Evolutionary conservation across 345 rosid species (phyloP), one percentile per base, ranked within the genome.

Genomic region (Melastoma malabathricum): DNA sequence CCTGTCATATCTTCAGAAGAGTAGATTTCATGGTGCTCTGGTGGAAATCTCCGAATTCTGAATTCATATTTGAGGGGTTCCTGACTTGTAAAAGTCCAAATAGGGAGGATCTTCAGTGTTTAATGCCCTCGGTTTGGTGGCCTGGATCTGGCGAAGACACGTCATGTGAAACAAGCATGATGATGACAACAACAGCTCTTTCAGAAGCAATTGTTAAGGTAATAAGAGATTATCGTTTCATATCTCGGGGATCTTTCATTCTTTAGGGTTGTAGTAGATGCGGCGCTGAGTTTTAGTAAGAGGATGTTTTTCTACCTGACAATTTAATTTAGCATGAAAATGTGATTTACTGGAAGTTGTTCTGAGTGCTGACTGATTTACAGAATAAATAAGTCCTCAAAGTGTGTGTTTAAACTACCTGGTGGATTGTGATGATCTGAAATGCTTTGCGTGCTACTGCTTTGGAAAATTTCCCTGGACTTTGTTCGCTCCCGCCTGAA

Each of bases 81-180:
- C 73, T 92, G 58, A 80, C 95, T 9, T 77, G 68, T 46, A 79
- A 81, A 72, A 79, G 63, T 62, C 81, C 87, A 57, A 92, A 76
- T 64, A 82, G 72, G 62, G 89, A 78, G 72, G 98, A 92, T 60
- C 83, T 92, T 51, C 95, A 84, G 62, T 69, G 72, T 59, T 62
- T 92, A 64, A 72, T 92, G 75, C 95, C 95, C 59, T 81, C 83
- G 71, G 93, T 87, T 68, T 92, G 96, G 96, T 92, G 98, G 98
- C 88, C 96, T 74, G 87, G 98, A 51, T 84, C 96, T 54, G 75
- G 67, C 62, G 98, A 92, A 68, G 95, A 82, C 59, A 58, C 74
- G 25, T 82, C 87, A 50, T 52, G 63, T 54, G 96, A 84, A 75
- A 73, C 69, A 64, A 82, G 95, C 73, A 84, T 92, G 98, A 57